A percentile compares a stretch with the other conserved stretches of the same genome.
Evolutionary conservation across 2,329 filamentous ascomycete genomes (phyloP).

Genomic region (Plectosphaerella cucumerina): DNA sequence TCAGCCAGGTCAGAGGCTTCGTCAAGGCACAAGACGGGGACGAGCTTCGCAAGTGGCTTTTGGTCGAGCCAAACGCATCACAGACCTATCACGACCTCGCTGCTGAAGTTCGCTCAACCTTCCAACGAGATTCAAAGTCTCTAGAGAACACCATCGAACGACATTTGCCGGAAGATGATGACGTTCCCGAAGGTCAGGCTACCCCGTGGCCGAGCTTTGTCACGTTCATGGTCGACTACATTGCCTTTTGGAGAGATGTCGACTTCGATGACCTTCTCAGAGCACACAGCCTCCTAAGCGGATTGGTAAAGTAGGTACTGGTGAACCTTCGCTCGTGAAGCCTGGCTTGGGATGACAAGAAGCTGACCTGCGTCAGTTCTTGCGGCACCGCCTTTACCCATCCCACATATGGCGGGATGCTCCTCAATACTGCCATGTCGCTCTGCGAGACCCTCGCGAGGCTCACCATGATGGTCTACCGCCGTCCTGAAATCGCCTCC

Average conservation of each 20-base stretch:
- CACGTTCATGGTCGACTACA: slow-evolving; percentile 75
- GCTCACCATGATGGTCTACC: slow-evolving; percentile 80
- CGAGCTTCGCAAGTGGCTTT: slow-evolving; percentile 64
- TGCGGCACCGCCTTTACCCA: slow-evolving; percentile 80
- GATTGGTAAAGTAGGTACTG: slow-evolving; percentile 64
- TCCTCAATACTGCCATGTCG: slow-evolving; percentile 79
- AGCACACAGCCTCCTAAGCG: slow-evolving; percentile 71
- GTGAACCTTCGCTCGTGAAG: background rate
- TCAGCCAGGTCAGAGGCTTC: slow-evolving; percentile 58
- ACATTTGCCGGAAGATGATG: slow-evolving; percentile 60
- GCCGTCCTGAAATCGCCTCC: slow-evolving; percentile 70
- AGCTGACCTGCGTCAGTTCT: slow-evolving; percentile 48
- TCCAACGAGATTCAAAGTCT: slow-evolving; percentile 41
- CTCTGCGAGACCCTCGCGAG: slow-evolving; percentile 76
- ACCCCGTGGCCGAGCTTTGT: slow-evolving; percentile 73
- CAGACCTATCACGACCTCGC: slow-evolving; percentile 65
- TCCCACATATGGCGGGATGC: slow-evolving; percentile 71
- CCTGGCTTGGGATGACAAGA: background rate
- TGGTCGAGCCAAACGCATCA: slow-evolving; percentile 68
- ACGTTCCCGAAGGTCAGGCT: slow-evolving; percentile 58
- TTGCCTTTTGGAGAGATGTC: slow-evolving; percentile 77
- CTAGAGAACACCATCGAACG: slow-evolving; percentile 62
- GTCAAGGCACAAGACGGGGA: slow-evolving; percentile 61
- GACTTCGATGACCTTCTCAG: slow-evolving; percentile 70
- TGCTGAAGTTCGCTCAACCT: slow-evolving; percentile 59